A percentile compares a stretch with the other conserved stretches of the same genome.
phyloP scores from a whole-genome alignment of 78 protist genomes.

The Tieghemostelium lacteum region DNA sequence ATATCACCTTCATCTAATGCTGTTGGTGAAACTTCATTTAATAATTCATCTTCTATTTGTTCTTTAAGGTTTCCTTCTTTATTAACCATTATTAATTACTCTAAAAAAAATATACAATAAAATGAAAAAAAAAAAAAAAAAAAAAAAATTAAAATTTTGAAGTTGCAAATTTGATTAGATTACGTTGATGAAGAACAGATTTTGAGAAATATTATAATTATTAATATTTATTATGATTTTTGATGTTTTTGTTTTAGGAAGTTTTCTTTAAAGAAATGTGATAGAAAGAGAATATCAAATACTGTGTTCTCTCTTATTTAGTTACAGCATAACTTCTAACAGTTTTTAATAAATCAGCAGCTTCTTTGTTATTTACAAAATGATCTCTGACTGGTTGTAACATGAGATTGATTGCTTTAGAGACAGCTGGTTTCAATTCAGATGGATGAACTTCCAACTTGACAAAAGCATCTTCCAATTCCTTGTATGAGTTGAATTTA shows the following conservation, averaged over 20 bases:
- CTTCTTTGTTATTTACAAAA: constrained; percentile 82
- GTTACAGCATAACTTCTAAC: constrained; percentile 84
- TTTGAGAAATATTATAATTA: too few relatives aligned
- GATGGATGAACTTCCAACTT: constrained; percentile 80
- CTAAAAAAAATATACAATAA: neutral
- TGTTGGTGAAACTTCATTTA: constrained; percentile 70
- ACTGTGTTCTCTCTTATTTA: constrained; percentile 70
- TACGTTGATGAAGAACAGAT: too few relatives aligned
- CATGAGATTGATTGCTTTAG: constrained; percentile 86
- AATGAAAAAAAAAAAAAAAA: too few relatives aligned
- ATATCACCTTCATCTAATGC: constrained; percentile 98
- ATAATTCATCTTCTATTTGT: constrained; percentile 59
- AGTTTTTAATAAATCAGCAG: constrained; percentile 82
- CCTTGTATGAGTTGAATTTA: constrained; percentile 27
- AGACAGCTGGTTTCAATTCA: constrained; percentile 89
- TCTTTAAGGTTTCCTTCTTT: too few relatives aligned
- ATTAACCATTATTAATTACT: constrained; percentile 31
- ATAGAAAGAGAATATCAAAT: too few relatives aligned
- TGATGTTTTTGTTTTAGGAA: too few relatives aligned
- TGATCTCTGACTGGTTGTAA: constrained; percentile 93
- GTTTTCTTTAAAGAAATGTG: too few relatives aligned
- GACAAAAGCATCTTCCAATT: constrained; percentile 39
- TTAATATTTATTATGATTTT: too few relatives aligned
- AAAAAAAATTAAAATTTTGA: too few relatives aligned
- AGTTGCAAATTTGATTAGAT: too few relatives aligned